A percentile compares a stretch with the other conserved stretches of the same genome.
These are phyloP conservation scores for Infundibulicybe gibba DNA, from an alignment of 768 basidiomycete species.

Conservation along the genomic window DNA sequence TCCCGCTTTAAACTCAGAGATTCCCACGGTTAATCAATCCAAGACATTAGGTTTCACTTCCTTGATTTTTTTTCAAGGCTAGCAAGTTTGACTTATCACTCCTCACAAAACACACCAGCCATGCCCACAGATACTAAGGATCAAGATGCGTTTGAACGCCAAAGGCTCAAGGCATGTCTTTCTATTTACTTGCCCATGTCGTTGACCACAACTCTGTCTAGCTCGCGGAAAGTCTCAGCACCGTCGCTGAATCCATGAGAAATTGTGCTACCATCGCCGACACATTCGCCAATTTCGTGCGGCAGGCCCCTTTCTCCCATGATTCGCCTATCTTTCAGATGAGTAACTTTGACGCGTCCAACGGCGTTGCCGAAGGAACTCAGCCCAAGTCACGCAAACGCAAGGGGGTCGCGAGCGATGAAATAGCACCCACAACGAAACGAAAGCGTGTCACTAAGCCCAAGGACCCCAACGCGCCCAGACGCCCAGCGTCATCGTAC, in stretches of 20 bases:
- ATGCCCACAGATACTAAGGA: constrained; percentile 11
- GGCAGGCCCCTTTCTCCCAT: constrained; percentile 19
- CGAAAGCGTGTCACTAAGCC: constrained; percentile 63
- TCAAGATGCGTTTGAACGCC: constrained; percentile 22
- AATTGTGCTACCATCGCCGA: constrained; percentile 61
- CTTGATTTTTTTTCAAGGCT: not conserved
- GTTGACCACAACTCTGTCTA: constrained; percentile 22
- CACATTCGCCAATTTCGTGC: constrained; percentile 48
- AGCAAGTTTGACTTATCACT: constrained; percentile 2
- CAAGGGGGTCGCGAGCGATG: constrained; percentile 43
- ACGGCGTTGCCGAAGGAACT: constrained; percentile 14
- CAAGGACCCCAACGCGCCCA: constrained; percentile 91
- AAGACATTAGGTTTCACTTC: constrained; percentile 20
- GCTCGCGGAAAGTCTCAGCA: constrained; percentile 52
- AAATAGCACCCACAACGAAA: constrained; percentile 39
- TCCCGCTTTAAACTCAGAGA: constrained; percentile 29
- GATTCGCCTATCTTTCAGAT: not conserved
- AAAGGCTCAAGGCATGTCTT: constrained; percentile 29
- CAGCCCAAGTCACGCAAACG: constrained; percentile 43
- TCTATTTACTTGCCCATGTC: not conserved
- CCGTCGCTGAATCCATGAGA: constrained; percentile 62
- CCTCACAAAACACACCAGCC: no score
- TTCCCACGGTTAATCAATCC: constrained; percentile 34
- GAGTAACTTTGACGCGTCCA: constrained; percentile 3
- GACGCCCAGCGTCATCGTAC: constrained; percentile 90